Conservation (phyloP, 352 stramenopile species). For the Pythium oligandrum region DNA sequence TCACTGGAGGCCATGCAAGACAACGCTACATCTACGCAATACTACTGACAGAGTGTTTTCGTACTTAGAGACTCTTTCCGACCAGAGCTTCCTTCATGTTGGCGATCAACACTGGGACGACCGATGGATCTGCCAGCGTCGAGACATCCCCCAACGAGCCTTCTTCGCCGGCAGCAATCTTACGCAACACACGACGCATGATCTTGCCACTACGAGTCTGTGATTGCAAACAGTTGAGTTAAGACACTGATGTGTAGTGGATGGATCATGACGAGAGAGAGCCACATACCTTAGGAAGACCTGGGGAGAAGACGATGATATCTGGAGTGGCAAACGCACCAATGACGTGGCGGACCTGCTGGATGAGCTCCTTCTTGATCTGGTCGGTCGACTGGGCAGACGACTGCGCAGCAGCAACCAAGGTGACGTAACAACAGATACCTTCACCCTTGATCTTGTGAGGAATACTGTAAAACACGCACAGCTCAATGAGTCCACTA, state of each 20-base stretch:
- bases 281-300: constrained; percentile 84
- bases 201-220: constrained; percentile 97
- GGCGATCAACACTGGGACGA: constrained; percentile 92
- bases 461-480: constrained; percentile 47
- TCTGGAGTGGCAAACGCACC: constrained; percentile 96
- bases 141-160: constrained; percentile 95
- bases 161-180: constrained; percentile 95
- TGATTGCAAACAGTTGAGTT: neutral
- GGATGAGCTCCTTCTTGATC: constrained; percentile 62
- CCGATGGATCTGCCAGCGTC: constrained; percentile 94
- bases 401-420: constrained; percentile 80
- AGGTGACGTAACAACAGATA: constrained; percentile 94
- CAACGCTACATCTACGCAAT: too few species aligned
- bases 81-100: constrained; percentile 76
- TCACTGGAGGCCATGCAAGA: too few species aligned
- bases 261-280: neutral
- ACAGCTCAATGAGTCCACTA: neutral
- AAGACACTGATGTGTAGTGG: too few species aligned
- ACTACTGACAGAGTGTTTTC: too few species aligned
- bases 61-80: constrained; percentile 54
- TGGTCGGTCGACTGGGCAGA: constrained; percentile 57
- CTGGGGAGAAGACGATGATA: constrained; percentile 89
- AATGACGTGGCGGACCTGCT: constrained; percentile 90
- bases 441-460: constrained; percentile 97
- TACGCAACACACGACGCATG: constrained; percentile 98